Percentiles rank a stretch among this genome's conserved stretches.
Evolutionary conservation across 805 yeast genomes (phyloP).

Genomic region (Kuraishia floccosa): DNA sequence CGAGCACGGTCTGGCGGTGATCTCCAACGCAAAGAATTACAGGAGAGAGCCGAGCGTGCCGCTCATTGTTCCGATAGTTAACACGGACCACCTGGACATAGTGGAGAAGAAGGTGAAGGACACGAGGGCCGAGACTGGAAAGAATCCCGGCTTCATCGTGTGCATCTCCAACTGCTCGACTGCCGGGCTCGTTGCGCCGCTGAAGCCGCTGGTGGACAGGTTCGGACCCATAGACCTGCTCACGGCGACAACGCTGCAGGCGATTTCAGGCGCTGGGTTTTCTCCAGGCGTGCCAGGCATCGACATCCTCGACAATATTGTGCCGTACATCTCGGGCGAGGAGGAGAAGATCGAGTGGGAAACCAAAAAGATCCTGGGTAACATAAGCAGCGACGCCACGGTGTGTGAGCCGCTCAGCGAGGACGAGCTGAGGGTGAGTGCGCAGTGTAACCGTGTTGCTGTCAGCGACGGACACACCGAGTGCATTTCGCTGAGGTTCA

Average conservation of each 20-base stretch:
- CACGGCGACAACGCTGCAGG: constrained; percentile 89
- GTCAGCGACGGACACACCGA: constrained; percentile 98
- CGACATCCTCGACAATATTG: constrained; percentile 87
- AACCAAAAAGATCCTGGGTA: constrained; percentile 87
- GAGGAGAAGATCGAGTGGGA: constrained; percentile 99
- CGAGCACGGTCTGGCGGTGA: constrained; percentile 70
- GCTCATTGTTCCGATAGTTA: constrained; percentile 88
- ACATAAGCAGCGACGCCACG: constrained; percentile 34
- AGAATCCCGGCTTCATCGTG: constrained; percentile 71
- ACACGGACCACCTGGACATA: constrained; percentile 79
- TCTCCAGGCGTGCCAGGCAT: constrained; percentile 97
- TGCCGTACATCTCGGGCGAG: constrained; percentile 93
- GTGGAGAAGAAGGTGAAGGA: constrained; percentile 45
- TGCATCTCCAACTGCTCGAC: constrained; percentile 96
- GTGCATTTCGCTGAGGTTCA: constrained; percentile 80
- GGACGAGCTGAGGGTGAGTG: constrained; percentile 76
- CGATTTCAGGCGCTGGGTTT: constrained; percentile 97
- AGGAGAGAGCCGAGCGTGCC: constrained; percentile 85
- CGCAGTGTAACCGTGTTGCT: constrained; percentile 95
- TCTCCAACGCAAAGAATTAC: constrained; percentile 94
- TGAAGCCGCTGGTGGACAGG: constrained; percentile 81
- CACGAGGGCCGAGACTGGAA: constrained; percentile 42
- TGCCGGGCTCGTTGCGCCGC: constrained; percentile 94
- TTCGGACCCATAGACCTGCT: constrained; percentile 87
- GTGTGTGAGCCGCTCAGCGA: constrained; percentile 49